A percentile compares a stretch with the other conserved stretches of the same genome.
These are phyloP conservation scores for Puccinia triticina DNA, from an alignment of 1,284 basidiomycete genomes.

Conservation along the genomic window DNA sequence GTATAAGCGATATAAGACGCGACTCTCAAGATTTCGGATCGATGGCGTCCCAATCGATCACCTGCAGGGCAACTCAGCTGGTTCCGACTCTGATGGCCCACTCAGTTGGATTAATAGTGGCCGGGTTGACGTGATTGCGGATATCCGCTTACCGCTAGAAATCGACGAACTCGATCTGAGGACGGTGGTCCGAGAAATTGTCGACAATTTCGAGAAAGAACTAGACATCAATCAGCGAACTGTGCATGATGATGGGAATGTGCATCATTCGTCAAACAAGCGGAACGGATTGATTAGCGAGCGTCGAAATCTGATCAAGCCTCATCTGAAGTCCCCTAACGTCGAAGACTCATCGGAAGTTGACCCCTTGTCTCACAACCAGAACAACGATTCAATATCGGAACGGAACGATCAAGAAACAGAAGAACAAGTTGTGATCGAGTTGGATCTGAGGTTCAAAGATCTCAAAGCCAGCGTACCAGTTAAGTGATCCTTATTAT, in stretches of 20 bases:
- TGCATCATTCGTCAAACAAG: neutral
- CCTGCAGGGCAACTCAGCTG: slow-evolving; percentile 72
- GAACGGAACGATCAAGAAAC: slow-evolving; percentile 50
- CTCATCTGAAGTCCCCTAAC: slow-evolving; percentile 26
- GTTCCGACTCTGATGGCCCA: slow-evolving; percentile 75
- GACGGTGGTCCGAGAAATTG: slow-evolving; percentile 84
- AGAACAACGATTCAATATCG: slow-evolving; percentile 51
- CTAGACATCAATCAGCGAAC: slow-evolving; percentile 33
- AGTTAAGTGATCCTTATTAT: slow-evolving; percentile 69
- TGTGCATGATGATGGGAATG: neutral
- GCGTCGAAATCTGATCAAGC: slow-evolving; percentile 50
- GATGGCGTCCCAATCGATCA: slow-evolving; percentile 98
- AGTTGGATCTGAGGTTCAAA: slow-evolving; percentile 91
- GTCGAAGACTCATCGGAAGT: slow-evolving; percentile 57
- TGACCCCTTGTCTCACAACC: slow-evolving; percentile 53
- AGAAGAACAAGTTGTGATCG: slow-evolving; percentile 65
- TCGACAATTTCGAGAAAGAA: slow-evolving; percentile 71
- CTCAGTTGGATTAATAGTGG: slow-evolving; percentile 96
- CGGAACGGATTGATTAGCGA: slow-evolving; percentile 51
- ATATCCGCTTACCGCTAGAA: slow-evolving; percentile 93
- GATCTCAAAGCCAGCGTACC: slow-evolving; percentile 96
- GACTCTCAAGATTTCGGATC: slow-evolving; percentile 86
- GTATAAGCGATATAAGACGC: slow-evolving; percentile 20
- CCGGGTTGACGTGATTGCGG: slow-evolving; percentile 92
- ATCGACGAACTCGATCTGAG: slow-evolving; percentile 72